Percentiles rank a stretch among this genome's conserved stretches.
phyloP scores from a whole-genome alignment of 768 basidiomycete genomes.

The Russula abietina region DNA sequence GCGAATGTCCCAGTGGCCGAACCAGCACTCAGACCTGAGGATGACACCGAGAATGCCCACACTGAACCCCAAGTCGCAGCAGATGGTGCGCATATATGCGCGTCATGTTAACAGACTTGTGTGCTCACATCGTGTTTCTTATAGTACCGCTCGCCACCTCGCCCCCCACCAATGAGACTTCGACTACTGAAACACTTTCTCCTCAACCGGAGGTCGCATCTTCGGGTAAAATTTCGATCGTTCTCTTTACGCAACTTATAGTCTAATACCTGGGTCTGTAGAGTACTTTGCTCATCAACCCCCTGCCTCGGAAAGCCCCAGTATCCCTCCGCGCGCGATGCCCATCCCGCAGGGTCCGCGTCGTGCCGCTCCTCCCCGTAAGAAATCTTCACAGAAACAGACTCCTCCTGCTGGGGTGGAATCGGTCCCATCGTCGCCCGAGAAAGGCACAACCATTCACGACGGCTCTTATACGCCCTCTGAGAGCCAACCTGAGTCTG shows the following conservation, averaged over 20 bases:
- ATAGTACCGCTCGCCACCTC: constrained; percentile 11
- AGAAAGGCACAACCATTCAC: neutral
- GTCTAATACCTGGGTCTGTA: neutral
- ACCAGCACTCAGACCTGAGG: constrained; percentile 10
- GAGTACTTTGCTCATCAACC: constrained; percentile 14
- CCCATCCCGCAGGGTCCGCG: constrained; percentile 35
- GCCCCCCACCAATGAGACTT: neutral
- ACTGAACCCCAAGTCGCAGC: neutral
- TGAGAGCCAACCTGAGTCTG: constrained; percentile 5
- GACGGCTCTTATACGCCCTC: neutral
- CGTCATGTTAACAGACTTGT: neutral
- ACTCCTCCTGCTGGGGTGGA: constrained; percentile 2
- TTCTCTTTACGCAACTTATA: neutral
- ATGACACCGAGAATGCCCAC: neutral
- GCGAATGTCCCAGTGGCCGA: constrained; percentile 13
- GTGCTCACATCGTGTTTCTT: neutral
- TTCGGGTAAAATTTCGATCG: constrained; percentile 1
- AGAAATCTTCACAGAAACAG: constrained; percentile 20
- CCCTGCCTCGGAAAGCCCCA: constrained; percentile 8
- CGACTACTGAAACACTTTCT: neutral
- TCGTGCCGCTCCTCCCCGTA: constrained; percentile 35
- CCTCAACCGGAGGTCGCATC: neutral
- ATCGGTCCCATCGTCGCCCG: neutral
- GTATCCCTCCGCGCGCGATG: constrained; percentile 26
- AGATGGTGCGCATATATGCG: constrained; percentile 14